Evolutionary conservation across 2,329 filamentous ascomycete genomes (phyloP).

Genomic region (Trichoderma sp.): DNA sequence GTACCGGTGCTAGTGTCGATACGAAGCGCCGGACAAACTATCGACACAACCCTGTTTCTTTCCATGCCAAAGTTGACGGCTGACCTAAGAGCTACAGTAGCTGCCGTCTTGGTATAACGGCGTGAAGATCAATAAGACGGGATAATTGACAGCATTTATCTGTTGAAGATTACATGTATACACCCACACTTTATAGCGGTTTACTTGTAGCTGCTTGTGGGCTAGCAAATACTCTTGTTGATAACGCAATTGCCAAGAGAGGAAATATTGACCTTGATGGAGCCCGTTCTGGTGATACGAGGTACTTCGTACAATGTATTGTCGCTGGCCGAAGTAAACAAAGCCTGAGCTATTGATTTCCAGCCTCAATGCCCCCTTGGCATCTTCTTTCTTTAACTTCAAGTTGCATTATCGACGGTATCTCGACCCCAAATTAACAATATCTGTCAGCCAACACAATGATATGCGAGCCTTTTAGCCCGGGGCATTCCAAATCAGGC

Average conservation of each 20-base stretch:
- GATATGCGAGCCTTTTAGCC: neutral
- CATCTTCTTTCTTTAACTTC: neutral
- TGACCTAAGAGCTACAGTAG: slow-evolving; percentile 8
- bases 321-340: neutral
- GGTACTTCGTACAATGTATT: slow-evolving; percentile 7
- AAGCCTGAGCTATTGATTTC: neutral
- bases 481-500: neutral
- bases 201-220: neutral
- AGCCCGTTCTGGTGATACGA: neutral
- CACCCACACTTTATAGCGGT: neutral
- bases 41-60: neutral
- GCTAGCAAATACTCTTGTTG: neutral
- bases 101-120: neutral
- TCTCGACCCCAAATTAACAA: neutral
- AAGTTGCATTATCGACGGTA: neutral
- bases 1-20: neutral
- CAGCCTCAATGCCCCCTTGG: neutral
- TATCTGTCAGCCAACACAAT: neutral
- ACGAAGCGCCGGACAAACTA: neutral
- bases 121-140: neutral
- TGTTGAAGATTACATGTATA: neutral
- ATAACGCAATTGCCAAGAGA: neutral
- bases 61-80: neutral
- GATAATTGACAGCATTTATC: neutral
- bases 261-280: neutral